Evolutionary conservation across 768 basidiomycete species (phyloP).

Genomic region (Daedalea quercina): DNA sequence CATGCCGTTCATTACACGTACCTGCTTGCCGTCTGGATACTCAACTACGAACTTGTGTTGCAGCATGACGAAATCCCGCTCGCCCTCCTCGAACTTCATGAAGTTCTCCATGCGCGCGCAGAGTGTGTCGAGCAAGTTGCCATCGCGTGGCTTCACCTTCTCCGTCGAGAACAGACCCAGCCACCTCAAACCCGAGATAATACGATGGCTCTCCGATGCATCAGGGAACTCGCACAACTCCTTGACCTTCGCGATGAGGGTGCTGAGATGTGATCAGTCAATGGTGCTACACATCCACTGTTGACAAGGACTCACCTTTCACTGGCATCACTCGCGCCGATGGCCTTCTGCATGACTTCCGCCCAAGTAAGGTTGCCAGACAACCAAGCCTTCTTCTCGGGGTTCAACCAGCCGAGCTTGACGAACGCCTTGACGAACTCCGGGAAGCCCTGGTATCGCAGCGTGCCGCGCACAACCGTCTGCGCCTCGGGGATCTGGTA

Average conservation of each 20-base stretch:
- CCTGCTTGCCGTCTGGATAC: constrained; percentile 75
- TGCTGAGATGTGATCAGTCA: constrained; percentile 29
- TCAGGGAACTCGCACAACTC: constrained; percentile 68
- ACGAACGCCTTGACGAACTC: constrained; percentile 88
- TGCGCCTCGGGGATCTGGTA: constrained; percentile 94
- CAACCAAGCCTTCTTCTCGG: constrained; percentile 72
- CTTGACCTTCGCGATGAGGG: constrained; percentile 69
- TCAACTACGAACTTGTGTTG: constrained; percentile 97
- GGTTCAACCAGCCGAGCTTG: constrained; percentile 80
- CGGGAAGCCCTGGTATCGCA: constrained; percentile 96
- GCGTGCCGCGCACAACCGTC: constrained; percentile 86
- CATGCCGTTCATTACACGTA: constrained; percentile 23
- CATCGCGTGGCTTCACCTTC: constrained; percentile 52
- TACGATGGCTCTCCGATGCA: constrained; percentile 61
- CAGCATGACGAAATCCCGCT: constrained; percentile 94
- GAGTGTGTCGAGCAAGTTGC: constrained; percentile 88
- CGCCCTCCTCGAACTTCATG: constrained; percentile 87
- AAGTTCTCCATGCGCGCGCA: constrained; percentile 85
- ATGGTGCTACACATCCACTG: neutral
- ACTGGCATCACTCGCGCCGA: constrained; percentile 56
- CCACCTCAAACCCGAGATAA: constrained; percentile 88
- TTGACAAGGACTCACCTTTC: constrained; percentile 50
- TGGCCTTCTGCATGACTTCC: constrained; percentile 70
- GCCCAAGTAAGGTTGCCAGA: constrained; percentile 73
- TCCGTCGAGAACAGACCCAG: constrained; percentile 85